Evolutionary conservation across 225 moss, liverwort and hornwort genomes (phyloP).

Genomic region (Neckera pumila): DNA sequence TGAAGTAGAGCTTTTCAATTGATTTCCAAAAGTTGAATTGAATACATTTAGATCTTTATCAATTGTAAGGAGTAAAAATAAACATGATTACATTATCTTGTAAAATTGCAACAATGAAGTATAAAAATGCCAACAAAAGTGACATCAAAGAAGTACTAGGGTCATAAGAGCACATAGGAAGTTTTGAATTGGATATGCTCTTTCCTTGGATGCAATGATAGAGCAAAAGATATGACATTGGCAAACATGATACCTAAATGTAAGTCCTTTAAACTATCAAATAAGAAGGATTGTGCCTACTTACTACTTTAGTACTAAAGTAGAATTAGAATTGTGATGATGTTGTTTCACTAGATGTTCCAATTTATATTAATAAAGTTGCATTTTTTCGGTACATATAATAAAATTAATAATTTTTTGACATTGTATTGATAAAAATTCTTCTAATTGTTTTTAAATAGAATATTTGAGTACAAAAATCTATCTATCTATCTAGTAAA

Average conservation of each 20-base stretch:
- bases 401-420: background rate
- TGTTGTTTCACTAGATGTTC: background rate
- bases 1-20: background rate
- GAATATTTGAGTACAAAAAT: background rate
- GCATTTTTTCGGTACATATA: accelerated
- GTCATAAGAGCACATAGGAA: background rate
- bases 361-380: too few species aligned
- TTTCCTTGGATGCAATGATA: too few species aligned
- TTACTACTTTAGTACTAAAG: background rate
- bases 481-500: background rate
- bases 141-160: background rate
- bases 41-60: accelerated
- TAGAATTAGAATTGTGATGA: background rate
- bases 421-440: background rate
- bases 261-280: background rate
- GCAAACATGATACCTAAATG: background rate
- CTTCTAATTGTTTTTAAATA: background rate
- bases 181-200: background rate
- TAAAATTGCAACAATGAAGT: background rate
- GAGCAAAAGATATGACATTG: background rate
- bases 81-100: background rate
- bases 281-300: too few species aligned
- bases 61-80: background rate
- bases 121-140: background rate
- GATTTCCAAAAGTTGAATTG: background rate